Evolutionary conservation across 1,139 yeast genomes (phyloP), one percentile per base, ranked within the genome.

Genomic region (Sugiyamaella castrensis): DNA sequence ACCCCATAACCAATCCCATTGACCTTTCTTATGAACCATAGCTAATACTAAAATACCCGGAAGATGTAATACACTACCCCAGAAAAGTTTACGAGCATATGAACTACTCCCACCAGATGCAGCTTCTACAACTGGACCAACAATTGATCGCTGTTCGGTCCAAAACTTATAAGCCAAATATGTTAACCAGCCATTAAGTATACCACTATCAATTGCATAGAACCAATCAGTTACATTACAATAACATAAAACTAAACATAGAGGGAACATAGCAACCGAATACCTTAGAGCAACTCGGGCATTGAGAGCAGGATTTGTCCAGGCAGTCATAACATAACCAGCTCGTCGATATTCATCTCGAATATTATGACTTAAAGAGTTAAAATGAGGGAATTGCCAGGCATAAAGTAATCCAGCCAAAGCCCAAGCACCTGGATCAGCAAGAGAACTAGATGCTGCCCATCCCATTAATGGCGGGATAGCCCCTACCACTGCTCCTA

Each of bases 381-480:
- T 92, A 73, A 92, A 92, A 67, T 92, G 99, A 3, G 99, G 99
- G 66, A 92, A 92, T 69, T 92, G 99, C 99, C 99, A 92, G 4
- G 98, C 96, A 65, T 87, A 92, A 37, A 92, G 72, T 48, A 94
- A 71, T 0, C 85, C 89, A 1, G 98, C 98, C 32, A 91, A 71
- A 62, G 94, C 83, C 98, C 98, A 92, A 2, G 95, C 95, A 7
- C 94, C 97, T 0, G 98, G 97, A 55, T 87, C 88, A 4, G 74
- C 60, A 44, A 92, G 71, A 1, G 95, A 80, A 31, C 71, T 81
- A 3, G 96, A 86, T 0, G 97, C 96, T 1, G 96, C 96, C 98
- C 98, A 92, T 1, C 99, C 99, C 99, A 92, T 92, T 47, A 94
- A 75, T 30, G 99, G 99, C 1, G 99, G 98, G 37, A 92, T 86